A percentile compares a stretch with the other conserved stretches of the same genome.
These are phyloP conservation scores for Periconia sp. DNA, from an alignment of 2,329 filamentous ascomycete species.

Conservation along the genomic window DNA sequence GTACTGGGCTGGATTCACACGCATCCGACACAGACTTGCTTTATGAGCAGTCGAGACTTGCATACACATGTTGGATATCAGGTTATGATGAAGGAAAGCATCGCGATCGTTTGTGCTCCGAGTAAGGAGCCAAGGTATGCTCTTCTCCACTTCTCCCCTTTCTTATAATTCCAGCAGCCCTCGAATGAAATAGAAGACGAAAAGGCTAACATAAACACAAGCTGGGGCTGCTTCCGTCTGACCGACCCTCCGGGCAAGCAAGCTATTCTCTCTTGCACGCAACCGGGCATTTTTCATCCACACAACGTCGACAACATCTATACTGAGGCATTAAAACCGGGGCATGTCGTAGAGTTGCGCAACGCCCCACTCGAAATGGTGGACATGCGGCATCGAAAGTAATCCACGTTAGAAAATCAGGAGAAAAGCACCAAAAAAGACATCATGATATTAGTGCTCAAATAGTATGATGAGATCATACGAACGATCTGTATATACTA, in stretches of 20 bases:
- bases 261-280: slow-evolving; percentile 77
- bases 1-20: slow-evolving; percentile 98
- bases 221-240: slow-evolving; percentile 88
- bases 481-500: no score
- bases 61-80: slow-evolving; percentile 96
- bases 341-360: slow-evolving; percentile 61
- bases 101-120: slow-evolving; percentile 95
- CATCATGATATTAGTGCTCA: no score
- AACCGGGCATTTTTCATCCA: slow-evolving; percentile 82
- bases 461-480: no score
- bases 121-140: slow-evolving; percentile 73
- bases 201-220: slow-evolving; percentile 35
- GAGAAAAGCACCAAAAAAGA: not conserved
- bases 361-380: slow-evolving; percentile 65
- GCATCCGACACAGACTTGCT: slow-evolving; percentile 93
- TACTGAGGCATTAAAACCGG: slow-evolving; percentile 65
- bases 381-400: slow-evolving; percentile 54
- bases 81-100: slow-evolving; percentile 92
- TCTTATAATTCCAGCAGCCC: no score
- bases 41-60: slow-evolving; percentile 92
- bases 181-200: not conserved
- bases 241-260: slow-evolving; percentile 90
- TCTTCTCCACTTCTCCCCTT: not conserved
- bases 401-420: not conserved
- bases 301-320: slow-evolving; percentile 73